Evolutionary conservation across 495 filamentous ascomycete species (phyloP).

Genomic region (Penicillium cosmopolitanum): DNA sequence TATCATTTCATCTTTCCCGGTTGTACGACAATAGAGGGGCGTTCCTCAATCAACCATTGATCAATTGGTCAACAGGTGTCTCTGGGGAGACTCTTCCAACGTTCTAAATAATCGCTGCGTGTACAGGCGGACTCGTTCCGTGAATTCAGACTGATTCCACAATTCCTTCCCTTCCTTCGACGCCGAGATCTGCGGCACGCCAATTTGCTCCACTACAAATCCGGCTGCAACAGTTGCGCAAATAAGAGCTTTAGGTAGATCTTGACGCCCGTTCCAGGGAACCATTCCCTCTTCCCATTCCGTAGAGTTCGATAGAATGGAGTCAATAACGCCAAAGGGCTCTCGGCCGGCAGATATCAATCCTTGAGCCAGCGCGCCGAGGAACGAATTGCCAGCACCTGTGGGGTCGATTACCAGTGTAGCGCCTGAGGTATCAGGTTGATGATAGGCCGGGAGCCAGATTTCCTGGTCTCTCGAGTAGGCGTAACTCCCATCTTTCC

Average conservation of each 20-base stretch:
- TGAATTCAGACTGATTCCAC: conserved; percentile 74
- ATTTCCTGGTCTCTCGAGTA: conserved; percentile 39
- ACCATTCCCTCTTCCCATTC: conserved; percentile 36
- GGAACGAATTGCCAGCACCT: conserved; percentile 92
- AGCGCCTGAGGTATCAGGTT: conserved; percentile 34
- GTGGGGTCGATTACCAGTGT: conserved; percentile 83
- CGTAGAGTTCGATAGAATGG: conserved; percentile 35
- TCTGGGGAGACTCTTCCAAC: conserved; percentile 50
- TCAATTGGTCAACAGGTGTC: conserved; percentile 51
- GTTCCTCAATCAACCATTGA: conserved; percentile 41
- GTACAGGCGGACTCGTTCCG: conserved; percentile 57
- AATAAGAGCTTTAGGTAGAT: conserved; percentile 68
- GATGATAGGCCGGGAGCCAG: conserved; percentile 63
- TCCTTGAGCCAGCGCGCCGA: conserved; percentile 81
- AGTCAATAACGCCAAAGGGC: conserved; percentile 40
- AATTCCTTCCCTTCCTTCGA: conserved; percentile 62
- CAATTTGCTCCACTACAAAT: conserved; percentile 93
- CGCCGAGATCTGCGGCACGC: conserved; percentile 66
- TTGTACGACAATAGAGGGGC: conserved; percentile 53
- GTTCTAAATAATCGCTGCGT: conserved; percentile 51
- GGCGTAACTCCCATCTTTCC: conserved; percentile 63
- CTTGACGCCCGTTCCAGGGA: conserved; percentile 36
- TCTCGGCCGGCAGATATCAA: conserved; percentile 59
- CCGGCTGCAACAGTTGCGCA: conserved; percentile 87
- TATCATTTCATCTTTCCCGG: conserved; percentile 39